Percentiles rank a stretch among this genome's conserved stretches.
phyloP scores from a whole-genome alignment of 176 grass and related monocot genomes.

The Oryza punctata region DNA sequence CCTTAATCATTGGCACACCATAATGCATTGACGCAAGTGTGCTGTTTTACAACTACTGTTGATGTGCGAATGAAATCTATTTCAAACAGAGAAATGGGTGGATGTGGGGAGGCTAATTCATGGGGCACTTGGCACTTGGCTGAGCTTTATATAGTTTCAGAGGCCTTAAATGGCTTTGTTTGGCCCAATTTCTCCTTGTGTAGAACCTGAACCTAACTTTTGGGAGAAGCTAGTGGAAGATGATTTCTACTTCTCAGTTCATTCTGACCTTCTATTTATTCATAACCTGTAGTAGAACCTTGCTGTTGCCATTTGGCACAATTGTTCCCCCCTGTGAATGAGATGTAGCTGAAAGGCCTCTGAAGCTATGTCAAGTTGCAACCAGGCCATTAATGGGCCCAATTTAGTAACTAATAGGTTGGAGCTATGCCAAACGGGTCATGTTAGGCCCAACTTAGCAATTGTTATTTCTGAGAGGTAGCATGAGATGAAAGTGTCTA shows the following conservation, averaged over 20 bases:
- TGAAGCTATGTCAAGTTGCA: not conserved
- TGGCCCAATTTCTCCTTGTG: not conserved
- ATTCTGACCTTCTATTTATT: no score
- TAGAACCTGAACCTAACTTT: not conserved
- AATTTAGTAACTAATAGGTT: not conserved
- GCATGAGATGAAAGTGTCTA: no score
- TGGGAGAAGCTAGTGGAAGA: not conserved
- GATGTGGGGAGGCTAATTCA: not conserved
- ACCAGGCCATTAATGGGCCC: not conserved
- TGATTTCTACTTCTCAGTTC: no score
- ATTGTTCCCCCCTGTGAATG: no score
- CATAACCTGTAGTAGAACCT: no score
- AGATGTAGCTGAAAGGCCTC: not conserved
- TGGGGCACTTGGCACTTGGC: not conserved
- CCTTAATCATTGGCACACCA: not conserved
- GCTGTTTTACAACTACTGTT: not conserved
- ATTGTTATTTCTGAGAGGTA: not conserved
- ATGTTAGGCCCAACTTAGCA: not conserved
- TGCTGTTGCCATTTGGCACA: no score
- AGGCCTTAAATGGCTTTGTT: not conserved
- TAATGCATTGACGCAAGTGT: constrained; percentile 11
- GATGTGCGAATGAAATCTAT: not conserved
- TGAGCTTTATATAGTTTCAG: not conserved
- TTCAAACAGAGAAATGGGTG: not conserved
- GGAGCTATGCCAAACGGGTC: not conserved